Evolutionary conservation across 805 yeast genomes (phyloP).

Genomic region (Yueomyces sinensis): DNA sequence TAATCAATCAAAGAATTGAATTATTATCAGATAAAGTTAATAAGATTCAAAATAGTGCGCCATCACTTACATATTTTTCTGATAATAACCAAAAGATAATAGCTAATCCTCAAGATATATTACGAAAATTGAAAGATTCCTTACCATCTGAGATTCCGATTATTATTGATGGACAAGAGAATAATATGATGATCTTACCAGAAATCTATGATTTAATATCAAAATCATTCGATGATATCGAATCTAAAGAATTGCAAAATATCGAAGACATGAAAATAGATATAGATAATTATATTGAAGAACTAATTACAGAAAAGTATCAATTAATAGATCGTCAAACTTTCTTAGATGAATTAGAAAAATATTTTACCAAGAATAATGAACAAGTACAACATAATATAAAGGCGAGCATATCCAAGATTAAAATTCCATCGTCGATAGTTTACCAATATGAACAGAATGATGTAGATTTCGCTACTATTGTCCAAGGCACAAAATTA

Average conservation of each 20-base stretch:
- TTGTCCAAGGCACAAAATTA: constrained; percentile 25
- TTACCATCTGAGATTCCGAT: constrained; percentile 23
- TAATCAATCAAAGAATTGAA: constrained; percentile 11
- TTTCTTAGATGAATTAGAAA: constrained; percentile 14
- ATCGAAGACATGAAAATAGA: constrained; percentile 10
- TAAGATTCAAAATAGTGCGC: neutral
- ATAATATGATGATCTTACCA: constrained; percentile 15
- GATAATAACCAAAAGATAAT: neutral
- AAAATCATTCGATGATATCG: constrained; percentile 7
- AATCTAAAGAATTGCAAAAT: neutral
- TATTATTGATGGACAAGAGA: constrained; percentile 7
- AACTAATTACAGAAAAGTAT: constrained; percentile 18
- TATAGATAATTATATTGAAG: constrained; percentile 19
- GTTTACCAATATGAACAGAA: constrained; percentile 23
- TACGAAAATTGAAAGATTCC: constrained; percentile 8
- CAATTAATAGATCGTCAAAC: constrained; percentile 18
- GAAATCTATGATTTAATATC: constrained; percentile 18
- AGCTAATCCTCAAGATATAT: constrained; percentile 7
- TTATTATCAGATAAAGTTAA: constrained; percentile 5
- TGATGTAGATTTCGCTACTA: constrained; percentile 25
- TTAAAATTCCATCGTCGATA: too few relatives aligned
- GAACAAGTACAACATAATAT: neutral
- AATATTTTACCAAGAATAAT: neutral
- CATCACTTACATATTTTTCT: too few relatives aligned
- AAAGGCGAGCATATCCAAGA: neutral